Base-by-base conservation (phyloP, 306 rosid genomes). In the Prunus mira region DNA sequence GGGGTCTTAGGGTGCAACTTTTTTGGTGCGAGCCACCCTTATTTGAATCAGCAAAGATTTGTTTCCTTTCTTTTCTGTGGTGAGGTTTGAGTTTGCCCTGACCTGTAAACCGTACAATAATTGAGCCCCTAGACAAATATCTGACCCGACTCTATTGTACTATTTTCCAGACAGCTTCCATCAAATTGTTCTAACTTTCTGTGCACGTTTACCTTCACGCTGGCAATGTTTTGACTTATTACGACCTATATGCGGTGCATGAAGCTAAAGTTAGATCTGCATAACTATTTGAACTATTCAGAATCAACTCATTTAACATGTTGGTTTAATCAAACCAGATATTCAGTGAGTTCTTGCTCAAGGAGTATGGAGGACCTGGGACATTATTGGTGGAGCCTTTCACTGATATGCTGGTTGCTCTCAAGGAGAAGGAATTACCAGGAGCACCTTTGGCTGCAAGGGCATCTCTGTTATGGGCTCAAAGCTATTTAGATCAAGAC, bases 391-490 rank as follows among this genome's bases (percentile, higher is more conserved):
- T 86, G 83, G 89, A 86, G 81, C 91, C 89, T 78, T 83, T 81
- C 77, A 83, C 84, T 47, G 80, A 82, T 76, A 75, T 86, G 85
- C 17, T 89, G 67, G 71, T 90, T 79, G 73, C 86, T 60, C 74
- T 81, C 49, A 86, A 84, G 64, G 73, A 83, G 71, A 84, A 62
- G 69, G 82, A 77, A 62, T 68, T 88, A 65, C 86, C 85, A 20
- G 84, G 82, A 71, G 84, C 82, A 61, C 78, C 85, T 73, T 47
- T 86, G 75, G 96, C 97, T 38, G 89, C 96, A 47, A 87, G 92
- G 75, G 81, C 88, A 20, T 84, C 97, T 12, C 80, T 78, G 18
- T 75, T 92, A 75, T 90, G 93, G 96, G 93, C 89, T 58, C 96
- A 90, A 84, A 84, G 77, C 65, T 20, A 72, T 82, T 86, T 86